Conservation (phyloP, 2,329 filamentous ascomycete genomes). For the Sporothrix pallida region DNA sequence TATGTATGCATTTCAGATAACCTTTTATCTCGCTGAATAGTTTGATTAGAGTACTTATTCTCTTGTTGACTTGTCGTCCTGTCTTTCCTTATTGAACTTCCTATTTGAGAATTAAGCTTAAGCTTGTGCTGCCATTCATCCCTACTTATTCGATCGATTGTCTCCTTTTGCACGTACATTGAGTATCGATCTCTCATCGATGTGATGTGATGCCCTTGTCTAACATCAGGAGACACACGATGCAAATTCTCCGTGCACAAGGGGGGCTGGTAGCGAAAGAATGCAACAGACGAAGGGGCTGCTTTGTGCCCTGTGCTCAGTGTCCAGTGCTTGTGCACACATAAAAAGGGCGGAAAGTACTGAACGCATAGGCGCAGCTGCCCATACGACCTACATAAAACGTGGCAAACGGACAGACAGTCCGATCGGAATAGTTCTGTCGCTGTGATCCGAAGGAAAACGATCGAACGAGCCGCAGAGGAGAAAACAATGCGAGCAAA, state of each 20-base stretch:
- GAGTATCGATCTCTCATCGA: neutral
- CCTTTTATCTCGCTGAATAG: neutral
- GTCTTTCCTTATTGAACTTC: neutral
- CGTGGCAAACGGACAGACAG: neutral
- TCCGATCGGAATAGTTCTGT: neutral
- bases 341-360: neutral
- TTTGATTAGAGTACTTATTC: neutral
- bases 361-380: neutral
- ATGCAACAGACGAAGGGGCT: neutral
- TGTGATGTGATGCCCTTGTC: neutral
- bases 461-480: neutral
- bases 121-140: neutral
- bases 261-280: neutral
- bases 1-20: too few relatives aligned
- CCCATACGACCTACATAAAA: neutral
- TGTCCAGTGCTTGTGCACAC: neutral
- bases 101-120: conserved; percentile 10
- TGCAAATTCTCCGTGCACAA: conserved; percentile 2
- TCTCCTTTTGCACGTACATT: neutral
- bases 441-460: conserved; percentile 7
- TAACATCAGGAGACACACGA: neutral
- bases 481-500: neutral
- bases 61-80: neutral
- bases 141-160: neutral
- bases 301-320: conserved; percentile 7